Conservation (phyloP, 1,284 basidiomycete species). For the Ustilago tritici region DNA sequence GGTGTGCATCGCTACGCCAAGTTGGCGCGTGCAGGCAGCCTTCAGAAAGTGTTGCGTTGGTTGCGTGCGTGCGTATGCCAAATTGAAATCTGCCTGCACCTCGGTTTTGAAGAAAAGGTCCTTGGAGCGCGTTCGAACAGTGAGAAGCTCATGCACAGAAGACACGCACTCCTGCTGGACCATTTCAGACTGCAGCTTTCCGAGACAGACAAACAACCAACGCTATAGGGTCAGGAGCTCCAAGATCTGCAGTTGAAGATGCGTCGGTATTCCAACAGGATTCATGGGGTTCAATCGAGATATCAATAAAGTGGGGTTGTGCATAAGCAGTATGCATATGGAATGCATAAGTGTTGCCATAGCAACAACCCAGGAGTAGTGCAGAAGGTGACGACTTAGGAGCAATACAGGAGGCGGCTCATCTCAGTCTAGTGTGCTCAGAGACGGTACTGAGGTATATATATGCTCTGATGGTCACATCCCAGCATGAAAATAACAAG, state of each 20-base stretch:
- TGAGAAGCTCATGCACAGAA: not conserved
- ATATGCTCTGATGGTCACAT: too few species aligned
- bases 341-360: too few species aligned
- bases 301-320: too few species aligned
- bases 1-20: constrained; percentile 15
- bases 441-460: too few species aligned
- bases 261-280: too few species aligned
- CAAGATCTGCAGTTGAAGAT: not conserved
- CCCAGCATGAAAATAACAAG: too few species aligned
- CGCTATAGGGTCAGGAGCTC: not conserved
- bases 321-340: too few species aligned
- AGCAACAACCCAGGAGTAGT: too few species aligned
- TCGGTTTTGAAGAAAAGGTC: constrained; percentile 2
- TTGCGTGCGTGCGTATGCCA: constrained; percentile 17
- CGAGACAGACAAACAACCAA: not conserved
- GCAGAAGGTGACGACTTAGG: too few species aligned
- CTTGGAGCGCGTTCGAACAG: constrained; percentile 6
- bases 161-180: not conserved
- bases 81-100: constrained; percentile 6
- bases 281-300: too few species aligned
- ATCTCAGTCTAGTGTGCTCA: too few species aligned
- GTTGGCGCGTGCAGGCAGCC: not conserved
- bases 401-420: too few species aligned
- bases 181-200: not conserved
- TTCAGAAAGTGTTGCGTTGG: not conserved